Conservation (phyloP, 805 yeast genomes). For the Nakazawaea laoshanensis region DNA sequence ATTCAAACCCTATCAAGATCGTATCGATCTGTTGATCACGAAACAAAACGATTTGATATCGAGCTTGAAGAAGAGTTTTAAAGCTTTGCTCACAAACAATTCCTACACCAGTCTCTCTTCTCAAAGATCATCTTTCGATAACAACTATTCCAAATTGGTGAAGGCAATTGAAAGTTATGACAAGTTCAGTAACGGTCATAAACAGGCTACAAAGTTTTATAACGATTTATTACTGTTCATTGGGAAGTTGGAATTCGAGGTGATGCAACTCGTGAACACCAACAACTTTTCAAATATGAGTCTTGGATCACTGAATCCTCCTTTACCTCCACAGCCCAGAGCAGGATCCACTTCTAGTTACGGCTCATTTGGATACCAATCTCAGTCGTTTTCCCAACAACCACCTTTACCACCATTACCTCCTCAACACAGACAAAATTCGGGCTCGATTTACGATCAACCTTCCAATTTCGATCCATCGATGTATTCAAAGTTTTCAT, state of each 20-base stretch:
- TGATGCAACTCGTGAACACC: slow-evolving; percentile 19
- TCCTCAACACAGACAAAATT: slow-evolving; percentile 15
- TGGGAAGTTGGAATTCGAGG: slow-evolving; percentile 17
- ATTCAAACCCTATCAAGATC: slow-evolving; percentile 57
- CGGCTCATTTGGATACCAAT: slow-evolving; percentile 3
- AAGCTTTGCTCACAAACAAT: slow-evolving; percentile 32
- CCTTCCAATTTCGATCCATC: slow-evolving; percentile 44
- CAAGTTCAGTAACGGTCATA: slow-evolving; percentile 47
- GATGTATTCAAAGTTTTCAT: slow-evolving; percentile 28
- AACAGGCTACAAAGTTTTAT: slow-evolving; percentile 61
- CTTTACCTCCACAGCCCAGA: slow-evolving; percentile 11
- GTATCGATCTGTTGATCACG: slow-evolving; percentile 60
- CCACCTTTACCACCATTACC: slow-evolving; percentile 17
- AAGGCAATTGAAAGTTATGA: slow-evolving; percentile 51
- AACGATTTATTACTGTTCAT: slow-evolving; percentile 33
- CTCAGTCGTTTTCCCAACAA: slow-evolving; percentile 7
- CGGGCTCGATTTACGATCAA: slow-evolving; percentile 26
- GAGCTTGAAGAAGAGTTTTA: slow-evolving; percentile 33
- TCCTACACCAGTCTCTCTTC: slow-evolving; percentile 32
- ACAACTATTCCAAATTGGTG: slow-evolving; percentile 30
- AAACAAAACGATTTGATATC: slow-evolving; percentile 48
- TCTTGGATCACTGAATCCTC: slow-evolving; percentile 8
- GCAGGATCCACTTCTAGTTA: slow-evolving; percentile 9
- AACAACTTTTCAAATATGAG: slow-evolving; percentile 12
- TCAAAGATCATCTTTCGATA: slow-evolving; percentile 28